A percentile compares a stretch with the other conserved stretches of the same genome.
phyloP scores from a whole-genome alignment of 2,329 filamentous ascomycete genomes.

The Fusarium sp. region DNA sequence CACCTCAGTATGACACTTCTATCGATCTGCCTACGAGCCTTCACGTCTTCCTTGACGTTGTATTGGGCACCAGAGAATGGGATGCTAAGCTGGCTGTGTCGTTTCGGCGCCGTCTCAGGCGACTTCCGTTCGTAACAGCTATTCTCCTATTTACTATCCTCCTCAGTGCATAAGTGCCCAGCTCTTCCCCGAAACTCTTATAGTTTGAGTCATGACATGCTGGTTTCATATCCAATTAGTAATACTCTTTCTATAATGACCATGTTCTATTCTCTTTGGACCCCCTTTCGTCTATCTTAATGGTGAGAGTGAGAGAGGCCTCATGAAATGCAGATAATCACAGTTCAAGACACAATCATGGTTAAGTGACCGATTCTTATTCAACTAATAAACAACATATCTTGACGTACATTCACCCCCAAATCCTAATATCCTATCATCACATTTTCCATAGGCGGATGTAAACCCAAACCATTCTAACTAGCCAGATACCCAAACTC shows the following conservation, averaged over 20 bases:
- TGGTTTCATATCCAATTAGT: conserved; percentile 4
- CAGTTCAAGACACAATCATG: background rate
- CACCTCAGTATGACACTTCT: background rate
- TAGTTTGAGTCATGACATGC: conserved; percentile 8
- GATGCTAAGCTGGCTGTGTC: background rate
- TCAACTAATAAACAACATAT: conserved; percentile 32
- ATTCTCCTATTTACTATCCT: background rate
- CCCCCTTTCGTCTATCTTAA: background rate
- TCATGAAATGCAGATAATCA: background rate
- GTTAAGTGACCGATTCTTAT: conserved; percentile 26
- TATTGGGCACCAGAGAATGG: too few relatives aligned
- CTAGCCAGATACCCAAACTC: conserved; percentile 28
- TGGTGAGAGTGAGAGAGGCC: background rate
- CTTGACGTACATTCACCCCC: conserved; percentile 25
- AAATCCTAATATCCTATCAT: conserved; percentile 15
- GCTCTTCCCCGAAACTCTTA: conserved; percentile 3
- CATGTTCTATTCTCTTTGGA: background rate
- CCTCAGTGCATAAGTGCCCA: background rate
- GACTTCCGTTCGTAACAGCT: background rate
- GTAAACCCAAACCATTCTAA: conserved; percentile 32
- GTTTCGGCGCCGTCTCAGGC: background rate
- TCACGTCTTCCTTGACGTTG: background rate
- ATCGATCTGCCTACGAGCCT: background rate
- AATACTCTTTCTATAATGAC: background rate
- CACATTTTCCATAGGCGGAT: conserved; percentile 23